Percentiles rank a stretch among this genome's conserved stretches.
Conservation (phyloP, 768 basidiomycete genomes). For the Phanerodontia chrysosporium region DNA sequence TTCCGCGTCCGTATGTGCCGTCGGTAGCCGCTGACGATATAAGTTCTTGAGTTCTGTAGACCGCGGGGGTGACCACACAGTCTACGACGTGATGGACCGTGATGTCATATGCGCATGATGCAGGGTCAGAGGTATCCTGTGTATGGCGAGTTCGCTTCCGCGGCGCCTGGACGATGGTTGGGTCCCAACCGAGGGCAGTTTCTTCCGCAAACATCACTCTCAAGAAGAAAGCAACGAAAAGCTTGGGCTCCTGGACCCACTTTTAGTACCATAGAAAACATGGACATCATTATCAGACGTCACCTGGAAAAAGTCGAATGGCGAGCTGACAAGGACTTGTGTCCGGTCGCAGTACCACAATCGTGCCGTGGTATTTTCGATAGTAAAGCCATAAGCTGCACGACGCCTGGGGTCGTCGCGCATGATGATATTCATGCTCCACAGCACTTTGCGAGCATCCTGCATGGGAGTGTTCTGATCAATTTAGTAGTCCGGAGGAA, state of each 20-base stretch:
- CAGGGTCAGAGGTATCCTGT: too few relatives aligned
- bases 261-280: too few relatives aligned
- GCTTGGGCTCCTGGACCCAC: background rate
- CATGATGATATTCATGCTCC: slow-evolving; percentile 22
- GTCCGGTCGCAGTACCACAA: slow-evolving; percentile 27
- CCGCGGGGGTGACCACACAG: background rate
- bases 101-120: background rate
- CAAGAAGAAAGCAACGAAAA: background rate
- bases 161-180: slow-evolving; percentile 1
- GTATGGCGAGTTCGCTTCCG: too few relatives aligned
- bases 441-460: slow-evolving; percentile 18
- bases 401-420: slow-evolving; percentile 22
- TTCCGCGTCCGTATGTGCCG: slow-evolving; percentile 6
- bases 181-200: background rate
- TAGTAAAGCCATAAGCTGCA: slow-evolving; percentile 25
- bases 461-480: background rate
- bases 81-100: background rate
- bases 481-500: background rate
- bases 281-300: too few relatives aligned
- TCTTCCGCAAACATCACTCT: background rate
- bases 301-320: slow-evolving; percentile 13
- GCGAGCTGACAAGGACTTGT: slow-evolving; percentile 13
- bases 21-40: slow-evolving; percentile 1
- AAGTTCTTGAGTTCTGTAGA: background rate
- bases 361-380: slow-evolving; percentile 21